phyloP scores from a whole-genome alignment of 495 filamentous ascomycete species.

The Penicillium canescens region DNA sequence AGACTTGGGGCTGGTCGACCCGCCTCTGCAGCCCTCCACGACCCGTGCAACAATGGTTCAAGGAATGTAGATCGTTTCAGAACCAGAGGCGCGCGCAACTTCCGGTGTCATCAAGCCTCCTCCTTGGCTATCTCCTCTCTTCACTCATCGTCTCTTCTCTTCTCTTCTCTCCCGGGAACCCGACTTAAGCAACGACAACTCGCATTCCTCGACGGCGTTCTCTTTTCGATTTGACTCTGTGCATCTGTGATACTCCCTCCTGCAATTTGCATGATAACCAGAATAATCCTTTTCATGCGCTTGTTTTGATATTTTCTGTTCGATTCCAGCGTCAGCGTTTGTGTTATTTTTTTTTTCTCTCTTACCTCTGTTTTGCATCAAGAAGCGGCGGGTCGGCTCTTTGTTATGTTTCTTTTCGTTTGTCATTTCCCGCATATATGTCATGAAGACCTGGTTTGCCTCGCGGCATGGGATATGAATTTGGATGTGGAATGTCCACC shows the following conservation, averaged over 20 bases:
- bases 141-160: not conserved
- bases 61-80: constrained; percentile 21
- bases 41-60: not conserved
- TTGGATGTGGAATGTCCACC: constrained; percentile 52
- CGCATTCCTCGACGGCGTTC: constrained; percentile 54
- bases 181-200: constrained; percentile 40
- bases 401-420: constrained; percentile 37
- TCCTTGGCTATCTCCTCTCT: constrained; percentile 1
- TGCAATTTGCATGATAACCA: constrained; percentile 39
- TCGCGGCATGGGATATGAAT: constrained; percentile 59
- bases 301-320: constrained; percentile 27
- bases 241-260: constrained; percentile 53
- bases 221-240: constrained; percentile 39
- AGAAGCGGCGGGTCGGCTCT: constrained; percentile 57
- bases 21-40: constrained; percentile 3
- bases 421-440: constrained; percentile 44
- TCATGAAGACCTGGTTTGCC: constrained; percentile 60
- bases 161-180: constrained; percentile 6
- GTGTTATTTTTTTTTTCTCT: constrained; percentile 14
- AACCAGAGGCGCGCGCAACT: not conserved
- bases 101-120: not conserved
- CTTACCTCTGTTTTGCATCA: constrained; percentile 39
- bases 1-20: constrained; percentile 16
- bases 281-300: constrained; percentile 32
- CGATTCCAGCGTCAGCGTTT: constrained; percentile 42